Conservation (phyloP, 305 asterid species). For the Fraxinus latifolia region DNA sequence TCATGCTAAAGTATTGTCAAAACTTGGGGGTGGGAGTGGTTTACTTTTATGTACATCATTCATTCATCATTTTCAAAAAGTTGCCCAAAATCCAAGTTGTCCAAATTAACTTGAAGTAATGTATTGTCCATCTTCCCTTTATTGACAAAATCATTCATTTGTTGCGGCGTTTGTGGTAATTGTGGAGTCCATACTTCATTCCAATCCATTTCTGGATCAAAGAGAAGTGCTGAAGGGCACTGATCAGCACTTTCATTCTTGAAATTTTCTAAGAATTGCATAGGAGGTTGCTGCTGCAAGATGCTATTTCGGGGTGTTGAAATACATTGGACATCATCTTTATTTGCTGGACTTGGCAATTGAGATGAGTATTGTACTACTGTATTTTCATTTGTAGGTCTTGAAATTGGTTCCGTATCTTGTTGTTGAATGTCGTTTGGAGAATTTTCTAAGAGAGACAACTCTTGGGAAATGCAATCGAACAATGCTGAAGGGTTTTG, state of each 20-base stretch:
- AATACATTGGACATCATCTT: neutral
- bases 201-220: slow-evolving; percentile 20
- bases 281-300: neutral
- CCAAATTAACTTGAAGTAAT: slow-evolving; percentile 23
- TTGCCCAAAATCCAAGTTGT: slow-evolving; percentile 24
- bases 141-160: slow-evolving; percentile 21
- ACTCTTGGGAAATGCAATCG: neutral
- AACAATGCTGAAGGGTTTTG: slow-evolving; percentile 3
- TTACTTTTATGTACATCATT: neutral
- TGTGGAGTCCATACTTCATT: slow-evolving; percentile 15
- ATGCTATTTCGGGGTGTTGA: neutral
- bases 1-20: neutral
- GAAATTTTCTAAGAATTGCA: neutral
- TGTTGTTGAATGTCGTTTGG: neutral
- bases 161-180: slow-evolving; percentile 10
- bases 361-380: neutral
- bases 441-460: neutral
- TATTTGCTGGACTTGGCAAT: neutral
- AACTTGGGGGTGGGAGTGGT: neutral
- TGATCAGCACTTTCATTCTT: neutral
- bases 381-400: neutral
- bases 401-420: neutral
- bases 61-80: slow-evolving; percentile 21
- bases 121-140: slow-evolving; percentile 20
- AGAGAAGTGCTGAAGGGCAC: neutral